These are phyloP conservation scores for Dryas alaskensis DNA, from an alignment of 306 rosid genomes.

Conservation along the genomic window DNA sequence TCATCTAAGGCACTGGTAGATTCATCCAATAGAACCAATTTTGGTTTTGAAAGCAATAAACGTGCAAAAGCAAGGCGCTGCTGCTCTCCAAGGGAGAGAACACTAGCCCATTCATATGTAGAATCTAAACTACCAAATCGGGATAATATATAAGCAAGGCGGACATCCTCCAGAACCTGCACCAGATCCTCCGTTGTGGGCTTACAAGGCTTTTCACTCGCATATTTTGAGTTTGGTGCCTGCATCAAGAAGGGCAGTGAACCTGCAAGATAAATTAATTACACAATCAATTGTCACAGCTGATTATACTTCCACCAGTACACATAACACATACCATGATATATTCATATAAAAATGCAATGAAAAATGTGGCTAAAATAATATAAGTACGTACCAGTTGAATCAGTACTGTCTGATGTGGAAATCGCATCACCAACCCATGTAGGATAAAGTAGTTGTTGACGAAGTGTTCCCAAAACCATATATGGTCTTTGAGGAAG, in stretches of 20 bases:
- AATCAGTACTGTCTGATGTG: conserved; percentile 31
- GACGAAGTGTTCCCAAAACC: conserved; percentile 95
- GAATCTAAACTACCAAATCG: conserved; percentile 71
- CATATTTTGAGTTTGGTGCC: conserved; percentile 34
- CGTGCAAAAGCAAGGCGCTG: conserved; percentile 98
- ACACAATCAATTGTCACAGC: conserved; percentile 4
- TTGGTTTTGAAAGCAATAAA: conserved; percentile 75
- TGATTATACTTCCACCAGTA: neutral
- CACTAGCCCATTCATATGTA: conserved; percentile 90
- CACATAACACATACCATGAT: conserved; percentile 14
- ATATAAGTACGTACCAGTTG: conserved; percentile 41
- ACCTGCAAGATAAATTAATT: conserved; percentile 41
- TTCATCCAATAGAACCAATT: conserved; percentile 81
- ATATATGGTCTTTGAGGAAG: conserved; percentile 97
- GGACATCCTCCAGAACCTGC: conserved; percentile 74
- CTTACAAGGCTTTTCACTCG: conserved; percentile 36
- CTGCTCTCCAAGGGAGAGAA: conserved; percentile 95
- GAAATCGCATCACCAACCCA: conserved; percentile 64
- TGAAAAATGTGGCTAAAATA: neutral
- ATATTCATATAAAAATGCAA: neutral
- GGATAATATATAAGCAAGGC: conserved; percentile 70
- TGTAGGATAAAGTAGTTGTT: conserved; percentile 87
- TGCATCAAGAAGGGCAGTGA: conserved; percentile 69
- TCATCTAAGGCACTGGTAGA: conserved; percentile 95
- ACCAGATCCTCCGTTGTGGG: conserved; percentile 74